phyloP scores from a whole-genome alignment of 768 basidiomycete species.

The Psilocybe cyanescens region DNA sequence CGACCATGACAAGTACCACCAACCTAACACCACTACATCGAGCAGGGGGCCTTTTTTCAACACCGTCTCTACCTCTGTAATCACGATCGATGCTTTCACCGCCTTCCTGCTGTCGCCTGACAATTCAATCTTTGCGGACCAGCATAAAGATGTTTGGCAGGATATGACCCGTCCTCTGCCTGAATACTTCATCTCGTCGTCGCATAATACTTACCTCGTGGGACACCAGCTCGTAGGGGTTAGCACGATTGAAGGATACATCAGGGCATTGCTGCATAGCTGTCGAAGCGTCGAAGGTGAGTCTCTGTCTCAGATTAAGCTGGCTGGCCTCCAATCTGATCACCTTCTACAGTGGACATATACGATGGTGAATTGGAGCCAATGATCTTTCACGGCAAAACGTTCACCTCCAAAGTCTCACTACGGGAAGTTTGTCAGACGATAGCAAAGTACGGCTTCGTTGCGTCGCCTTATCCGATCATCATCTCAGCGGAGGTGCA shows the following conservation, averaged over 20 bases:
- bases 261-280: slow-evolving; percentile 83
- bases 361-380: slow-evolving; percentile 89
- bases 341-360: slow-evolving; percentile 76
- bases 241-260: slow-evolving; percentile 89
- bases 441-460: slow-evolving; percentile 91
- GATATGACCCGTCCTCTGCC: slow-evolving; percentile 90
- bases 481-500: slow-evolving; percentile 98
- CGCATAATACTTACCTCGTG: slow-evolving; percentile 91
- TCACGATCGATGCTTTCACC: slow-evolving; percentile 70
- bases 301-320: slow-evolving; percentile 39
- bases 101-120: slow-evolving; percentile 83
- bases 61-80: slow-evolving; percentile 24
- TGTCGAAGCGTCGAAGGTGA: slow-evolving; percentile 90
- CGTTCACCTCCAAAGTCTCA: slow-evolving; percentile 85
- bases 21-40: no score
- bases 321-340: no score
- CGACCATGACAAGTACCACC: background rate
- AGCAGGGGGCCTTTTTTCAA: no score
- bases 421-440: slow-evolving; percentile 84
- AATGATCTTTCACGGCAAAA: slow-evolving; percentile 91
- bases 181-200: slow-evolving; percentile 91
- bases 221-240: slow-evolving; percentile 87
- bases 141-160: slow-evolving; percentile 53
- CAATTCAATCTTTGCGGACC: slow-evolving; percentile 62
- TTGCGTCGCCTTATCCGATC: slow-evolving; percentile 92